Evolutionary conservation across 2,329 filamentous ascomycete species (phyloP).

Genomic region (Aureobasidium sp.): DNA sequence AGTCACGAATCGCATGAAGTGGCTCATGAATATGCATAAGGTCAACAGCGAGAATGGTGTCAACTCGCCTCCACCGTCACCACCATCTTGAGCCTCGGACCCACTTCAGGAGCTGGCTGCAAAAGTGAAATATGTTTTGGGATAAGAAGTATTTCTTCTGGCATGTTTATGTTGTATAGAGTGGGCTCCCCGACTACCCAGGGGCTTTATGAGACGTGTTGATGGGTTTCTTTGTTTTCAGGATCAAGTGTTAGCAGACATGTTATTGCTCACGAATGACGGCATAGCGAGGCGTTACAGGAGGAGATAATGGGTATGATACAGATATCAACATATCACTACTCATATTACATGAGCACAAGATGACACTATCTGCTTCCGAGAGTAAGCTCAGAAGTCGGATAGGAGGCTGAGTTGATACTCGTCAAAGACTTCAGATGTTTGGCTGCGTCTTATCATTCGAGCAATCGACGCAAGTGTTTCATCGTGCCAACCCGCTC

Average conservation of each 20-base stretch:
- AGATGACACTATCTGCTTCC: background rate
- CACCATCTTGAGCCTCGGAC: background rate
- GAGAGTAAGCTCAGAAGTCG: background rate
- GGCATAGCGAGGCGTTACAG: constrained; percentile 10
- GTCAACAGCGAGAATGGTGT: constrained; percentile 14
- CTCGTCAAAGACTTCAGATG: background rate
- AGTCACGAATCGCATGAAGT: constrained; percentile 61
- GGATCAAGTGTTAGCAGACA: background rate
- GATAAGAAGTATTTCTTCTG: background rate
- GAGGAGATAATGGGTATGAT: background rate
- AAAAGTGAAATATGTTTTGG: background rate
- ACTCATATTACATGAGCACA: background rate
- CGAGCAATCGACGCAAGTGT: background rate
- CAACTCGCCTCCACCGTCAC: constrained; percentile 1
- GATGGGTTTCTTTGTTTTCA: background rate
- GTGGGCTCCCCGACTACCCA: background rate
- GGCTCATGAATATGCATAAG: constrained; percentile 63
- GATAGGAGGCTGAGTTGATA: background rate
- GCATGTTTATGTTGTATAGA: constrained; percentile 6
- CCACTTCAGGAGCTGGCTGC: background rate
- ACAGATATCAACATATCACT: background rate
- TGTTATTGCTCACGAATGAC: background rate
- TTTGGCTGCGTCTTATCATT: background rate
- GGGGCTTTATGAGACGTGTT: constrained; percentile 5
- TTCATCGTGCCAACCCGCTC: background rate